Base-by-base conservation (phyloP, 2,329 filamentous ascomycete genomes). In the Neonectria faginata region DNA sequence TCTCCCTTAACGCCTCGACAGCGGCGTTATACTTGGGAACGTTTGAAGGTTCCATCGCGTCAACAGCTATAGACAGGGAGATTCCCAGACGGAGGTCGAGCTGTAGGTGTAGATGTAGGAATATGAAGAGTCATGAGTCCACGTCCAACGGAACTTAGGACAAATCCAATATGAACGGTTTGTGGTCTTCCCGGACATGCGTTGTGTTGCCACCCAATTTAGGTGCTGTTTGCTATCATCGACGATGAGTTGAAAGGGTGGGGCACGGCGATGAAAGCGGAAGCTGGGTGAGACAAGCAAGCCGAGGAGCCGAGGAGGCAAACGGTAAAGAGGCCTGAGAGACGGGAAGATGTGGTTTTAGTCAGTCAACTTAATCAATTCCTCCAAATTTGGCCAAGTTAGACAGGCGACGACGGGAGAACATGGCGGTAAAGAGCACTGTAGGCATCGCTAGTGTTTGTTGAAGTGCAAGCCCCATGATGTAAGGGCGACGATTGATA, bases 1-100 rank as follows among this genome's bases (percentile, higher is more conserved):
- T 74, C 16, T 83, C 78, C 65, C 90, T 83, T 31, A 92, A 81
- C 14, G 74, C 74, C 75, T 91, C 88, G 18, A 93, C 83, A 33
- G 79, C 79, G 60, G 77, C 76, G 75, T 91, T 88, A 75, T 92
- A 92, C 68, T 72, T 75, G 68, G 44, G 50, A n/a, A 60, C 14
- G 27, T 50, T 56, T 12, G 5, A 10, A n/a, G 53, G 27, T 22
- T 25, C 42, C 61, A 67, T 67, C 48, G 44, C 55, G 62, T 14
- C 41, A 11, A 27, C n/a, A 5, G 47, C 20, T 22, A 10, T 18
- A 25, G 16, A 31, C 16, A 33, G 9, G 8, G 18, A 14, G 10
- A 11, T 11, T 12, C 14, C 7, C 27, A 56, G 25, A 33, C 20
- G 36, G 20, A 16, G 27, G n/a, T 27, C 5, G 44, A 27, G 20